These are phyloP conservation scores for Rusavskia elegans DNA, from an alignment of 495 filamentous ascomycete species.

Conservation along the genomic window DNA sequence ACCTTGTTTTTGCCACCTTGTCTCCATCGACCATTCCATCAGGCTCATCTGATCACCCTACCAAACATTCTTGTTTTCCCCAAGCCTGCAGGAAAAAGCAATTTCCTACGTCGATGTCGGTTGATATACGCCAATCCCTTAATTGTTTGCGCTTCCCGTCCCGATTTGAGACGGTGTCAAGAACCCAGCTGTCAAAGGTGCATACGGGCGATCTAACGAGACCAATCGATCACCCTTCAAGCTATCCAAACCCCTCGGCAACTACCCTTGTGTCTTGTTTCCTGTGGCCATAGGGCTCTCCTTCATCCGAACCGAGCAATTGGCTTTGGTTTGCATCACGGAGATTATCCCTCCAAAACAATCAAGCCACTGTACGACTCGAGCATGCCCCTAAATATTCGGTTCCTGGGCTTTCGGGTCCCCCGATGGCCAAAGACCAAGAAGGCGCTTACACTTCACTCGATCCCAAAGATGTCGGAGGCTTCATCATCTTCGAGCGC, in stretches of 20 bases:
- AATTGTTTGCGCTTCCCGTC: constrained; percentile 53
- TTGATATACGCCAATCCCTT: constrained; percentile 52
- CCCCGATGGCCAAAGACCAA: constrained; percentile 14
- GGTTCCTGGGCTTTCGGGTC: background rate
- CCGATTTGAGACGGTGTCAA: constrained; percentile 56
- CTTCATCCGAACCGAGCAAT: background rate
- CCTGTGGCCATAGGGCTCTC: background rate
- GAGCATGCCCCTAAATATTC: constrained; percentile 5
- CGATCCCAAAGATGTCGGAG: constrained; percentile 17
- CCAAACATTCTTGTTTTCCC: background rate
- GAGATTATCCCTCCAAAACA: background rate
- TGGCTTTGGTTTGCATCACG: background rate
- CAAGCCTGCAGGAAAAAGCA: background rate
- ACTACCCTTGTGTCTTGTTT: background rate
- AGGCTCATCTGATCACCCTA: background rate
- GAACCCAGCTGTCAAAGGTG: constrained; percentile 53
- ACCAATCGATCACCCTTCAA: constrained; percentile 19
- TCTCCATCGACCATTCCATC: no score
- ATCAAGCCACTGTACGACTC: background rate
- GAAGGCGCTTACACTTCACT: constrained; percentile 18
- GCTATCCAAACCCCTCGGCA: background rate
- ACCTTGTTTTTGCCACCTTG: background rate
- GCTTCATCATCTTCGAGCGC: constrained; percentile 8
- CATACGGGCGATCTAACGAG: constrained; percentile 47
- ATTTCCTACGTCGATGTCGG: constrained; percentile 48